Conservation (phyloP, 441 rosid species). For the Manihot esculenta region DNA sequence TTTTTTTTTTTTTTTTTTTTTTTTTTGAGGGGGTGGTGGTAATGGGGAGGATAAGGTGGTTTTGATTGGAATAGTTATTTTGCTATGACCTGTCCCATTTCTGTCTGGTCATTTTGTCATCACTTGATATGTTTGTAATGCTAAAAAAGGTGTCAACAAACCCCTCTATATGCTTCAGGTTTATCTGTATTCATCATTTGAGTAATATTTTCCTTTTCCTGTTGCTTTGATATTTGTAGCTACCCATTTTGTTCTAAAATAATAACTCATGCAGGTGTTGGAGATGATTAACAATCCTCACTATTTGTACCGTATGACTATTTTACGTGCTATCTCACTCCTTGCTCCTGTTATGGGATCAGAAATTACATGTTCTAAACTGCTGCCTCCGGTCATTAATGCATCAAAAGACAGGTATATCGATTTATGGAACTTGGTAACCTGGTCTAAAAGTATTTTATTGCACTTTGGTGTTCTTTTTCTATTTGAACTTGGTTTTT, state of each 20-base stretch:
- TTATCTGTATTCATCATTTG: not conserved
- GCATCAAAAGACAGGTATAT: conserved; percentile 83
- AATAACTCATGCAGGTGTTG: conserved; percentile 49
- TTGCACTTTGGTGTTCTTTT: conserved; percentile 6
- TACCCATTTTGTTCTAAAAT: not conserved
- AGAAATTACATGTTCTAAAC: conserved; percentile 82
- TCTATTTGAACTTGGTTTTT: conserved; percentile 18
- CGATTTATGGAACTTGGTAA: conserved; percentile 12
- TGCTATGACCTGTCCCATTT: not conserved
- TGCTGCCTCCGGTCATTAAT: conserved; percentile 67
- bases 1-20: no score
- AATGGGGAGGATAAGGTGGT: not conserved
- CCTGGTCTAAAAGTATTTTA: not conserved
- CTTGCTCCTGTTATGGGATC: conserved; percentile 95
- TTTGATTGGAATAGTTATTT: not conserved
- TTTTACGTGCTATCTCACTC: conserved; percentile 73
- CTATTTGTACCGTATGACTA: conserved; percentile 89
- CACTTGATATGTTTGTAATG: not conserved
- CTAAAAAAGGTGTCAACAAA: not conserved
- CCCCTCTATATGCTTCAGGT: not conserved
- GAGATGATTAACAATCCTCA: conserved; percentile 82
- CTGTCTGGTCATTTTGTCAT: not conserved
- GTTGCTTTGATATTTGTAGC: not conserved
- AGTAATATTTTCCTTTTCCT: not conserved
- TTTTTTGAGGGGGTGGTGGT: not conserved